A percentile compares a stretch with the other conserved stretches of the same genome.
Conservation (phyloP, 2,329 filamentous ascomycete genomes). For the Aspergillus sp. region DNA sequence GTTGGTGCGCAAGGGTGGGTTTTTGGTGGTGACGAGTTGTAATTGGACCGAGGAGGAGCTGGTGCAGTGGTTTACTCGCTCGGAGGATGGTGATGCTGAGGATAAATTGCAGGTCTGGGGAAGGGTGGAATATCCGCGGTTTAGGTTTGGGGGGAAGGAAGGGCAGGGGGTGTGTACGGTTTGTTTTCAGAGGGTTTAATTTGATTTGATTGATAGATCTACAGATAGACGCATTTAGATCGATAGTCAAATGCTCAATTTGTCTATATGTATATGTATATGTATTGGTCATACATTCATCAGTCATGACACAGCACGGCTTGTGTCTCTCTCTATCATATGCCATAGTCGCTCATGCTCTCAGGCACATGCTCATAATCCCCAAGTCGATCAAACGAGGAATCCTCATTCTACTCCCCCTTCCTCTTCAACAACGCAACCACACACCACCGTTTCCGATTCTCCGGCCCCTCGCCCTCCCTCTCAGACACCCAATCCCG, state of each 20-base stretch:
- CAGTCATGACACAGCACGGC: conserved; percentile 1
- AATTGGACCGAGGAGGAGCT: conserved; percentile 97
- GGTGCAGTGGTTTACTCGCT: conserved; percentile 70
- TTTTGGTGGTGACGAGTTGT: conserved; percentile 88
- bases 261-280: neutral
- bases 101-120: conserved; percentile 60
- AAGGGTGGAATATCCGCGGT: conserved; percentile 77
- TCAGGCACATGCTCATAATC: neutral
- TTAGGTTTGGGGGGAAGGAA: conserved; percentile 84
- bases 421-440: conserved; percentile 44
- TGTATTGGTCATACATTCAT: neutral
- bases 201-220: neutral
- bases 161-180: conserved; percentile 87
- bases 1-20: conserved; percentile 68
- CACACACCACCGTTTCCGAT: conserved; percentile 59
- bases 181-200: conserved; percentile 63
- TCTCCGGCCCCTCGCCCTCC: conserved; percentile 49
- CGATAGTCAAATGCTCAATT: neutral
- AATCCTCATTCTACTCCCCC: neutral
- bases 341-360: neutral
- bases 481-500: conserved; percentile 44
- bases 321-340: neutral
- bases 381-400: too few relatives aligned
- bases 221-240: neutral
- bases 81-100: too few relatives aligned